Base-by-base conservation (phyloP, 768 basidiomycete genomes). In the Podaxis sp. region DNA sequence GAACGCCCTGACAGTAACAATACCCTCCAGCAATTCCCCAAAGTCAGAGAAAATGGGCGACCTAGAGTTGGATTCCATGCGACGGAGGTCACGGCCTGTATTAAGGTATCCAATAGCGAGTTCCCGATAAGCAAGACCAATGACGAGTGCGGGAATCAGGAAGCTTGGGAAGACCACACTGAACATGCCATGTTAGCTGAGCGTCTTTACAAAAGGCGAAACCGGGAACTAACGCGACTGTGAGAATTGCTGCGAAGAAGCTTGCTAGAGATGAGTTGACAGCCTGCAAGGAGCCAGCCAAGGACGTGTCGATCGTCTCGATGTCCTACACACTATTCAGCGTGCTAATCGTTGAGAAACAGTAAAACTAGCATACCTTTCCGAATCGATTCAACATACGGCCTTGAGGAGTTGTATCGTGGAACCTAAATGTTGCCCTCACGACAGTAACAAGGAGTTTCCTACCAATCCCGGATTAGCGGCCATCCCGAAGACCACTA, bases 1-100 rank as follows among this genome's bases (percentile, higher is more conserved):
- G 76, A 96, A 98, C 0, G 95, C 95, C 61, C 95, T 84, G 46
- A 96, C 91, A 4, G 94, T 94, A n/a, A 94, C 91, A 50, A 96
- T 91, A 24, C 94, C 94, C 56, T 94, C 91, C 19, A 96, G 73
- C 9, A 95, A 74, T 69, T 94, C 93, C 12, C 85, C 85, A 65
- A 93, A 94, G 59, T 88, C 90, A 6, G 89, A 89, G 74, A 89
- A 93, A 64, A 93, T 93, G 0, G 93, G 91, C 0, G 90, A 91
- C 12, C 92, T 81, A 0, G 89, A 85, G 67, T 93, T 96, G 1
- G 93, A 92, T 72, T 96, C 95, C 87, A 97, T 93, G 19, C 95
- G 83, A 62, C 93, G 83, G 19, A 96, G 76, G 69, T 95, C 93
- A 50, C 94, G 84, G 0, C 92, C 91, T 0, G 91, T 91, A 67